These are phyloP conservation scores for Solanum virginianum DNA, from an alignment of 257 asterid genomes.

Conservation along the genomic window DNA sequence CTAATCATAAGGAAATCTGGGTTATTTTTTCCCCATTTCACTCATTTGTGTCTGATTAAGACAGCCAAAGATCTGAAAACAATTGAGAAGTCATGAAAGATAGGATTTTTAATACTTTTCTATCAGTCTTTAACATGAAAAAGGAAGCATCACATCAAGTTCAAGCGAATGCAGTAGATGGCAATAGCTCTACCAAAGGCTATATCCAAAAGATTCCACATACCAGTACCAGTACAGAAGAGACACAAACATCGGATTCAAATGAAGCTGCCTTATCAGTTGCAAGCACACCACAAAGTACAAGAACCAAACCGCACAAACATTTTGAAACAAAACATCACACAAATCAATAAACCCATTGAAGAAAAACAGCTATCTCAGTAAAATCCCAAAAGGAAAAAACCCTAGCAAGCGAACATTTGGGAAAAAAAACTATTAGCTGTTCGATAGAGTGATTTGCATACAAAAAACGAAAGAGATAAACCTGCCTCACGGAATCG, in stretches of 20 bases:
- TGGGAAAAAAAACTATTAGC: neutral
- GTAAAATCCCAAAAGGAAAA: neutral
- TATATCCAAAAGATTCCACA: too few species aligned
- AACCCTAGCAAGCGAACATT: neutral
- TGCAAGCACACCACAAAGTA: neutral
- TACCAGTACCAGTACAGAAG: too few species aligned
- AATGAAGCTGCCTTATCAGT: neutral
- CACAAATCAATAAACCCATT: neutral
- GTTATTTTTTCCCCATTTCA: neutral
- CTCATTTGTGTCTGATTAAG: neutral
- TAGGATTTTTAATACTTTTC: neutral
- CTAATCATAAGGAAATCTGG: neutral
- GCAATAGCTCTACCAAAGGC: too few species aligned
- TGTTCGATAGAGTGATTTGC: neutral
- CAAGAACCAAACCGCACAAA: too few species aligned
- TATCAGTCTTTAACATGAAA: neutral
- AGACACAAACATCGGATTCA: neutral
- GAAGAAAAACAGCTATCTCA: neutral
- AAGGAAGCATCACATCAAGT: neutral
- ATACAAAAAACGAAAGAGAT: neutral
- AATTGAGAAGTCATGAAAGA: neutral
- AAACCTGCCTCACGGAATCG: neutral
- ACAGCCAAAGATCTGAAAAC: neutral
- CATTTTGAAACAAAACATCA: neutral
- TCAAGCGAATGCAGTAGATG: too few species aligned